phyloP scores from a whole-genome alignment of 2,329 filamentous ascomycete genomes.

The Fusarium nelsonii region DNA sequence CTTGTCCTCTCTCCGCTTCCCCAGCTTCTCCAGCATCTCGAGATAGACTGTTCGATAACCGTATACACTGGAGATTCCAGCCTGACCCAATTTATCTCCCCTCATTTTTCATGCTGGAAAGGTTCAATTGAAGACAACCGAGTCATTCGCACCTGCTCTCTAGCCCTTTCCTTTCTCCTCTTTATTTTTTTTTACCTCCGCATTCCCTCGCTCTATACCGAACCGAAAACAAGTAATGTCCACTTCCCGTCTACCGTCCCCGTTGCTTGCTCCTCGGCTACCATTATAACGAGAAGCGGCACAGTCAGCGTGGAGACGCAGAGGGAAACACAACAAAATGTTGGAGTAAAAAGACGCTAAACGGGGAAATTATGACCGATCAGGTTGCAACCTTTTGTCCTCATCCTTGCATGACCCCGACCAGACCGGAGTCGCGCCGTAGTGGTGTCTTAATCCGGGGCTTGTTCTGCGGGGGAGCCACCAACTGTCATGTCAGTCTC shows the following conservation, averaged over 20 bases:
- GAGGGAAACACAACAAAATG: not conserved
- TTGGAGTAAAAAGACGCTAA: conserved; percentile 25
- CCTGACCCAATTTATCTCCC: not conserved
- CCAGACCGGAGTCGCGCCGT: conserved; percentile 43
- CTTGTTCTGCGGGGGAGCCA: conserved; percentile 21
- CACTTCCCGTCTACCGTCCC: conserved; percentile 3
- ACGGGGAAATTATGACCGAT: conserved; percentile 42
- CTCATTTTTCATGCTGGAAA: no score
- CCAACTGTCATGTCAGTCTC: not conserved
- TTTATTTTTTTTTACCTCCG: not conserved
- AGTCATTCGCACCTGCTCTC: not conserved
- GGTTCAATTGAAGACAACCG: not conserved
- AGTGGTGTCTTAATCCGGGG: conserved; percentile 38
- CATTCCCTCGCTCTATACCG: not conserved
- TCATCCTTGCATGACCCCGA: conserved; percentile 27
- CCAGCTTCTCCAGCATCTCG: conserved; percentile 24
- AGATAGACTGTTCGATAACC: conserved; percentile 9
- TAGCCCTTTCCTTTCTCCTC: not conserved
- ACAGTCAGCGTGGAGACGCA: conserved; percentile 23
- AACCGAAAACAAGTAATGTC: not conserved
- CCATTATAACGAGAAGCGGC: conserved; percentile 9
- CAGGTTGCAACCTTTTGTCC: conserved; percentile 29
- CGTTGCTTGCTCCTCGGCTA: not conserved
- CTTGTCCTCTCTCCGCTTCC: conserved; percentile 15
- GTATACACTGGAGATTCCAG: conserved; percentile 26